A percentile compares a stretch with the other conserved stretches of the same genome.
Conservation (phyloP, 495 filamentous ascomycete genomes). For the Neurospora sp. region DNA sequence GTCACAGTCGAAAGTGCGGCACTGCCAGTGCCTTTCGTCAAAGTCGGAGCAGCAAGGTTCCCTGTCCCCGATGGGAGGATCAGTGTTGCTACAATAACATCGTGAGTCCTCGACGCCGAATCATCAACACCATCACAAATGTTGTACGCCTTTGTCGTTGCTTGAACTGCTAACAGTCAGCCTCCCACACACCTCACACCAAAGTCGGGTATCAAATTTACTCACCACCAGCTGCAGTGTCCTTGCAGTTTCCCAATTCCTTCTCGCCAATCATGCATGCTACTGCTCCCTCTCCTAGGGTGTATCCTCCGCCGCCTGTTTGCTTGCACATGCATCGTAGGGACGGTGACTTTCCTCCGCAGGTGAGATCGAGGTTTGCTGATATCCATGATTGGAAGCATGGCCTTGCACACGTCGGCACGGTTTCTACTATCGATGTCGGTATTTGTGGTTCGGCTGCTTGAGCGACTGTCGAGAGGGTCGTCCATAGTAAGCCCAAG, state of each 20-base stretch:
- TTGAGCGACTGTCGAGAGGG: slow-evolving; percentile 14
- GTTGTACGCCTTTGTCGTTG: slow-evolving; percentile 35
- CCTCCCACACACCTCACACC: neutral
- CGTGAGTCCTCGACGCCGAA: slow-evolving; percentile 49
- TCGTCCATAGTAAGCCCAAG: slow-evolving; percentile 27
- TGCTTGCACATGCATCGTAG: slow-evolving; percentile 54
- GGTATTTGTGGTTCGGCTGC: slow-evolving; percentile 12
- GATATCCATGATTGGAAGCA: slow-evolving; percentile 56
- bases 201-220: neutral
- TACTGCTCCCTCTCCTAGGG: slow-evolving; percentile 58
- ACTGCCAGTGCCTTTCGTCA: slow-evolving; percentile 7
- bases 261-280: slow-evolving; percentile 48
- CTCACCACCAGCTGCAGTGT: slow-evolving; percentile 28
- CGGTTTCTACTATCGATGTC: slow-evolving; percentile 34
- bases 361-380: slow-evolving; percentile 42
- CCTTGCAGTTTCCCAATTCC: slow-evolving; percentile 30
- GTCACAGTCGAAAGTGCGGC: slow-evolving; percentile 3
- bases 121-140: slow-evolving; percentile 48
- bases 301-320: slow-evolving; percentile 51
- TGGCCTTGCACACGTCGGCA: slow-evolving; percentile 54
- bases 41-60: slow-evolving; percentile 14
- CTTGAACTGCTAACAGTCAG: slow-evolving; percentile 24
- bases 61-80: slow-evolving; percentile 24
- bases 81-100: slow-evolving; percentile 50
- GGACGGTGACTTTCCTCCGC: slow-evolving; percentile 39